Evolutionary conservation across 1,139 yeast species (phyloP), one percentile per base, ranked within the genome.

Genomic region (Pichia sp.): DNA sequence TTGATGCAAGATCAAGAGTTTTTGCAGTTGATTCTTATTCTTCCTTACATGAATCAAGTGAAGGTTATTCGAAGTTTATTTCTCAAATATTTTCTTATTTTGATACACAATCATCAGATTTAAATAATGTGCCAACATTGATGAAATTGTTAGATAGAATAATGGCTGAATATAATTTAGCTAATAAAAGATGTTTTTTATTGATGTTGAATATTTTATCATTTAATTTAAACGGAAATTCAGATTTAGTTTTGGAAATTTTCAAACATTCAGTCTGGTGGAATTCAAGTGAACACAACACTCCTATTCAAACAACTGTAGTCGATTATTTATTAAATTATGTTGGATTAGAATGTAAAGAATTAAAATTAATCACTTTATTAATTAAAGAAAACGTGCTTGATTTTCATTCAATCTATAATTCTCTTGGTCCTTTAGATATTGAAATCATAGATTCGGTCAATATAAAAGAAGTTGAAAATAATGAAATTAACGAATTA

Each of bases 111-210:
- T 64, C 66, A 2, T 71, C 74, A 45, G 66, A 75, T 8, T 55
- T 59, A 7, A 66, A 60, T 36, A 73, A 74, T 51, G 66, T 80
- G 1, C 66, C 68, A 1, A 69, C 68, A 45, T 71, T 78, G n/a
- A 59, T 73, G n/a, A 64, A 72, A 22, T 69, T 75, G 5, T 69
- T 85, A 3, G 74, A 78, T 42, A 70, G 73, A 30, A 61, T 86
- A 6, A 81, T 84, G 43, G 97, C 96, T 1, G 86, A 82, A 60
- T 90, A 79, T 60, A 75, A 74, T 42, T 70, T 92, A 43, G 97
- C 92, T 56, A 86, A 95, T 1, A 75, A 78, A 47, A 71, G 90
- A 47, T 78, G 80, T 30, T 70, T 90, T 47, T 87, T 86, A 53
- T 51, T 46, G 51, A 53, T 42, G 54, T 64, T 27, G 52, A 73